Evolutionary conservation across 805 yeast genomes (phyloP).

Genomic region (Spathaspora gorwiae): DNA sequence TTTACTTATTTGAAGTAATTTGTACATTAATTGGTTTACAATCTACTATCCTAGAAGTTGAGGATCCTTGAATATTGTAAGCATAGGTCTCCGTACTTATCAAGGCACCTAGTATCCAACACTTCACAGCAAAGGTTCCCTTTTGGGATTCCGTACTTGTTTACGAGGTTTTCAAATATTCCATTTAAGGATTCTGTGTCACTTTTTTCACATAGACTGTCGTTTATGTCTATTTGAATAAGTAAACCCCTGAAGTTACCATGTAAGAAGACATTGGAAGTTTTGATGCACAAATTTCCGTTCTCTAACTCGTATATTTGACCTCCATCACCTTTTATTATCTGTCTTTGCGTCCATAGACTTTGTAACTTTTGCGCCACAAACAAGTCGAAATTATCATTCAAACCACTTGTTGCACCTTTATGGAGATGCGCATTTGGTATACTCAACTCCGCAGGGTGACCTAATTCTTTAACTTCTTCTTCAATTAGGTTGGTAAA

Average conservation of each 20-base stretch:
- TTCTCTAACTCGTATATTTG: conserved; percentile 52
- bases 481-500: conserved; percentile 32
- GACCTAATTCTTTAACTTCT: conserved; percentile 17
- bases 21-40: no score
- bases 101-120: conserved; percentile 21
- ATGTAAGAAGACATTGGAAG: conserved; percentile 69
- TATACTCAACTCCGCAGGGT: conserved; percentile 19
- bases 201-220: conserved; percentile 12
- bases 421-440: conserved; percentile 38
- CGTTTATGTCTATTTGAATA: conserved; percentile 48
- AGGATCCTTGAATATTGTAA: conserved; percentile 39
- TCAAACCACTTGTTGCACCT: conserved; percentile 52
- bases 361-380: conserved; percentile 57
- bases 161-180: conserved; percentile 23
- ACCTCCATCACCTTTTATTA: conserved; percentile 73
- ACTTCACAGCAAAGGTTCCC: conserved; percentile 33
- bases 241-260: conserved; percentile 70
- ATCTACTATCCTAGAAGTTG: conserved; percentile 22
- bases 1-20: no score
- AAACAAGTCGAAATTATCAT: conserved; percentile 55
- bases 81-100: conserved; percentile 36
- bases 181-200: conserved; percentile 9
- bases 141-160: conserved; percentile 34
- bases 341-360: conserved; percentile 66
- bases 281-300: conserved; percentile 51